phyloP scores from a whole-genome alignment of 169 alveolate genomes.

The Cryptosporidium muris region DNA sequence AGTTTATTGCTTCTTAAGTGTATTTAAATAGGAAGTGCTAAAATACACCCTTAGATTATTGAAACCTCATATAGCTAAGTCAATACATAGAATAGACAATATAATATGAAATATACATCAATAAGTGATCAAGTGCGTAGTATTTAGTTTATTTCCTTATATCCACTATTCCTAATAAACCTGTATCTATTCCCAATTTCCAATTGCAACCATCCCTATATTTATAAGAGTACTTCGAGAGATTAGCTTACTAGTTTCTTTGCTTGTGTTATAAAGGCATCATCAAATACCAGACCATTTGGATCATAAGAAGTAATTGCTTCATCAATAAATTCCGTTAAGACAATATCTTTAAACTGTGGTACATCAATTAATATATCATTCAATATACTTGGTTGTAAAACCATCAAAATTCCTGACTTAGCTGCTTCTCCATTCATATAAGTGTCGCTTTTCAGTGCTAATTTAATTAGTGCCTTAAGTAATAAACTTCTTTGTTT shows the following conservation, averaged over 20 bases:
- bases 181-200: not conserved
- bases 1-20: too few relatives aligned
- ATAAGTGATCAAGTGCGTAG: not conserved
- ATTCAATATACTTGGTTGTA: slow-evolving; percentile 28
- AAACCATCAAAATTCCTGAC: slow-evolving; percentile 54
- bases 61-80: too few relatives aligned
- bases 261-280: slow-evolving; percentile 40
- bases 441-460: slow-evolving; percentile 42
- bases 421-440: slow-evolving; percentile 69
- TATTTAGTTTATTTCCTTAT: not conserved
- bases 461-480: slow-evolving; percentile 38
- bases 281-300: slow-evolving; percentile 31
- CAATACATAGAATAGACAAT: too few relatives aligned
- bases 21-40: too few relatives aligned
- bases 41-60: too few relatives aligned
- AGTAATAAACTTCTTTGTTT: slow-evolving; percentile 53
- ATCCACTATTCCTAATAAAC: not conserved
- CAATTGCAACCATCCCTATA: not conserved
- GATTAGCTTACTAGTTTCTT: slow-evolving; percentile 27
- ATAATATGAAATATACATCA: too few relatives aligned
- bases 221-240: not conserved
- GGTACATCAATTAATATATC: slow-evolving; percentile 66
- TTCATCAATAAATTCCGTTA: slow-evolving; percentile 37
- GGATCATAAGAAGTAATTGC: slow-evolving; percentile 50
- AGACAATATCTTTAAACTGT: slow-evolving; percentile 58